phyloP scores from a whole-genome alignment of 257 asterid genomes.

The Solanum piurae region DNA sequence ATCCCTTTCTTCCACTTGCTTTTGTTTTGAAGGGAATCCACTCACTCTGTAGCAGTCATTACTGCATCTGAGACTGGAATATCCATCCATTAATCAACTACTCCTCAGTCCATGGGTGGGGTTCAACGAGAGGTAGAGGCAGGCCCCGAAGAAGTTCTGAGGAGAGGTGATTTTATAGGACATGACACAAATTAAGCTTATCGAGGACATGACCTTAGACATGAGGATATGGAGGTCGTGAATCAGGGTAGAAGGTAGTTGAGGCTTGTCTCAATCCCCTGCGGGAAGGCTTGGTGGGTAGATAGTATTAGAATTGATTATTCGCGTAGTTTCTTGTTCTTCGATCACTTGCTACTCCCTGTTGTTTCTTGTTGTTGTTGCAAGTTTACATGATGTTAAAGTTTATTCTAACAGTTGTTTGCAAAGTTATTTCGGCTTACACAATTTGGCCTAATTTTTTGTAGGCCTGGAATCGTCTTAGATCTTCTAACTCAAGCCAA shows the following conservation, averaged over 20 bases:
- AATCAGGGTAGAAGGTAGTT: neutral
- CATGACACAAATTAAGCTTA: neutral
- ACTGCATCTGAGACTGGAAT: neutral
- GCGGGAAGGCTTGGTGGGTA: neutral
- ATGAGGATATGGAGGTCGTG: neutral
- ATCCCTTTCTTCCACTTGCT: neutral
- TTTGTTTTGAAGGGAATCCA: neutral
- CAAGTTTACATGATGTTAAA: neutral
- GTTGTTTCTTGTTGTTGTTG: neutral
- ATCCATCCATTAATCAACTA: neutral
- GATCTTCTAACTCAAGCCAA: conserved; percentile 19
- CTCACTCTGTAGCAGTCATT: neutral
- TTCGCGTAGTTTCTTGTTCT: neutral
- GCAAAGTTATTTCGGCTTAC: neutral
- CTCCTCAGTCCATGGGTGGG: neutral
- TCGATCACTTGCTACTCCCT: neutral
- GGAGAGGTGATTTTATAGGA: neutral
- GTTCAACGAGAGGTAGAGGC: neutral
- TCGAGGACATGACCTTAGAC: neutral
- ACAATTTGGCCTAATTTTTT: neutral
- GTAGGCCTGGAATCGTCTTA: conserved; percentile 60
- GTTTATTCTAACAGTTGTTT: neutral
- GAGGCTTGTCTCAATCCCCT: neutral
- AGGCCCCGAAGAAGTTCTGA: neutral
- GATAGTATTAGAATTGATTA: neutral